Evolutionary conservation across 805 yeast species (phyloP).

Genomic region (Ogataea degrootiae): DNA sequence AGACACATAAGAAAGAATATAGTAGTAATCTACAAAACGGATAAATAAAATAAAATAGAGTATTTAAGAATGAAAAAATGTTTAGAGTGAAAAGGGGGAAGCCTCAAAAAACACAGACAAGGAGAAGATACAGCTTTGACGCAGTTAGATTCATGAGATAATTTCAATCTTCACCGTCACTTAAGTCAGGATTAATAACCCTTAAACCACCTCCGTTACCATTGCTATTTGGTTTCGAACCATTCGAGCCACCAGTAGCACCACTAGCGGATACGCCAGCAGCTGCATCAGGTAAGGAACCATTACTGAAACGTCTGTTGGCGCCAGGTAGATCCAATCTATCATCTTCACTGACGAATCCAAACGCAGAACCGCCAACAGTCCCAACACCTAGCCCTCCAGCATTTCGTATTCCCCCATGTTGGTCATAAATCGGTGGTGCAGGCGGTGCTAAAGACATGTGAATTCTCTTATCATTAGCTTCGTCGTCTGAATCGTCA

Average conservation of each 20-base stretch:
- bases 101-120: background rate
- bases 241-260: background rate
- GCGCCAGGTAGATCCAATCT: slow-evolving; percentile 19
- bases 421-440: slow-evolving; percentile 1
- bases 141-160: no score
- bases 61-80: no score
- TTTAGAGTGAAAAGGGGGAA: background rate
- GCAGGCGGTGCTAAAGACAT: slow-evolving; percentile 2
- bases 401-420: background rate
- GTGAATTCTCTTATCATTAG: slow-evolving; percentile 4
- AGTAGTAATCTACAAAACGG: no score
- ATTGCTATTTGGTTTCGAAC: background rate
- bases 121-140: background rate
- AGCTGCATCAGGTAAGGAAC: slow-evolving; percentile 32
- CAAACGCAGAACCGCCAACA: slow-evolving; percentile 16
- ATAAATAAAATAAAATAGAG: no score
- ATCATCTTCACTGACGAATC: slow-evolving; percentile 21
- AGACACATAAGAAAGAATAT: no score
- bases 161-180: slow-evolving; percentile 8
- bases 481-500: slow-evolving; percentile 19
- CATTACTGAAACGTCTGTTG: slow-evolving; percentile 31
- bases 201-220: slow-evolving; percentile 23
- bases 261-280: slow-evolving; percentile 13
- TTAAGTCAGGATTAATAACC: slow-evolving; percentile 31
- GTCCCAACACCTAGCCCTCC: slow-evolving; percentile 6